Percentiles rank a stretch among this genome's conserved stretches.
Conservation (phyloP, 352 stramenopile species). For the Phytopythium montanum region DNA sequence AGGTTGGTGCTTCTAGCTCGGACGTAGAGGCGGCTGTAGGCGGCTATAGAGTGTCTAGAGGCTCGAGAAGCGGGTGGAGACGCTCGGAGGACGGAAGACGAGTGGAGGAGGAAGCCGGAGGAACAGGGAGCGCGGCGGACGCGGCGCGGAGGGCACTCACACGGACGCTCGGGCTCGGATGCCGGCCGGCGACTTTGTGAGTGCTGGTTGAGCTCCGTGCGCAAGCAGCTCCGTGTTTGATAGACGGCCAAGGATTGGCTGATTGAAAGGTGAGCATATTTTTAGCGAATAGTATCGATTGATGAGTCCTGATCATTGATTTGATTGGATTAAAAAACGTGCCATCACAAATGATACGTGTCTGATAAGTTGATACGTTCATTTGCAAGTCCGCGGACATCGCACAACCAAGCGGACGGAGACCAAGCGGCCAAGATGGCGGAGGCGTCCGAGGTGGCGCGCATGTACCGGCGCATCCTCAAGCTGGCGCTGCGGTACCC, state of each 20-base stretch:
- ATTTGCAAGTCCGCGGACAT: neutral
- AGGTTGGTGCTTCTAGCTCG: neutral
- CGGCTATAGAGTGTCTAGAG: neutral
- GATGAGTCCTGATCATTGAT: neutral
- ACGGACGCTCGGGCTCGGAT: constrained; percentile 3
- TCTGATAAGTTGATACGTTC: neutral
- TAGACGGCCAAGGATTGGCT: neutral
- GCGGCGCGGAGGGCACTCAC: constrained; percentile 15
- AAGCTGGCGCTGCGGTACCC: constrained; percentile 82
- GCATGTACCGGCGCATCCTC: constrained; percentile 79
- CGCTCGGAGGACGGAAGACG: neutral
- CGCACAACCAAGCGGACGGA: neutral
- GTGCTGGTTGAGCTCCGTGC: constrained; percentile 1
- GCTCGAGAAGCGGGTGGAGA: neutral
- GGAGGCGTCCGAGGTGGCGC: constrained; percentile 53
- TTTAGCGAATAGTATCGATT: neutral
- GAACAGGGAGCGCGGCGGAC: neutral
- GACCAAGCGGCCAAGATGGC: constrained; percentile 26
- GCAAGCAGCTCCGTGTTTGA: neutral
- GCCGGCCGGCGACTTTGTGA: constrained; percentile 21
- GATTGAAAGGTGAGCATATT: neutral
- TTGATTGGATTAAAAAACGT: constrained; percentile 9
- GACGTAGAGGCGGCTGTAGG: neutral
- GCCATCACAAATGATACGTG: neutral
- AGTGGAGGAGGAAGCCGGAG: neutral